These are phyloP conservation scores for Eucalyptus camaldulensis DNA, from an alignment of 345 rosid species.

Conservation along the genomic window DNA sequence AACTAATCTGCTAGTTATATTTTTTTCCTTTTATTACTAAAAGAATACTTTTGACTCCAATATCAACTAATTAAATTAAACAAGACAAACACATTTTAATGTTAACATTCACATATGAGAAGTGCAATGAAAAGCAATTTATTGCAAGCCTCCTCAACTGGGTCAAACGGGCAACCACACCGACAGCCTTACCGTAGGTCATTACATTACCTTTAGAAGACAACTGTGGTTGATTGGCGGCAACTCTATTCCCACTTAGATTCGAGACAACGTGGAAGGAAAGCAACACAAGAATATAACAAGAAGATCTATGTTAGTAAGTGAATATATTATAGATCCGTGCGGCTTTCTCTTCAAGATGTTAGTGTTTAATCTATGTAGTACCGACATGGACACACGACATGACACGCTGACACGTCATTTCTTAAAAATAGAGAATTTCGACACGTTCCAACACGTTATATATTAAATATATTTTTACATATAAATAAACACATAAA, in stretches of 20 bases:
- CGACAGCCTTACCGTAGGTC: neutral
- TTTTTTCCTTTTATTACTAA: neutral
- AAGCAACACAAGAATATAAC: neutral
- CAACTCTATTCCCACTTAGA: neutral
- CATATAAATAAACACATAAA: no score
- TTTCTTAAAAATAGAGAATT: no score
- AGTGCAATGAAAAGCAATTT: neutral
- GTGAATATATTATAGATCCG: neutral
- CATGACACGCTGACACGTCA: no score
- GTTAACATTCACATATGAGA: neutral
- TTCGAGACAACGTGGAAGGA: neutral
- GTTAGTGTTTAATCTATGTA: neutral
- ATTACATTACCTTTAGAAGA: neutral
- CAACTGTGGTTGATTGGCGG: neutral
- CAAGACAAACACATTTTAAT: neutral
- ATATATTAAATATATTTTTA: no score
- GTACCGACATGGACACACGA: no score
- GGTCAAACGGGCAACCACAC: neutral
- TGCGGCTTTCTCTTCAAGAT: neutral
- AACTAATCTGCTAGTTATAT: neutral
- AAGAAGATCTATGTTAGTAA: neutral
- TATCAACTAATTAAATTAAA: neutral
- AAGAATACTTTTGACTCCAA: neutral
- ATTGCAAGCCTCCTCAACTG: neutral
- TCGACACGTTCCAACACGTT: no score